These are phyloP conservation scores for Zygoascus sp. DNA, from an alignment of 1,139 yeast species.

Conservation along the genomic window DNA sequence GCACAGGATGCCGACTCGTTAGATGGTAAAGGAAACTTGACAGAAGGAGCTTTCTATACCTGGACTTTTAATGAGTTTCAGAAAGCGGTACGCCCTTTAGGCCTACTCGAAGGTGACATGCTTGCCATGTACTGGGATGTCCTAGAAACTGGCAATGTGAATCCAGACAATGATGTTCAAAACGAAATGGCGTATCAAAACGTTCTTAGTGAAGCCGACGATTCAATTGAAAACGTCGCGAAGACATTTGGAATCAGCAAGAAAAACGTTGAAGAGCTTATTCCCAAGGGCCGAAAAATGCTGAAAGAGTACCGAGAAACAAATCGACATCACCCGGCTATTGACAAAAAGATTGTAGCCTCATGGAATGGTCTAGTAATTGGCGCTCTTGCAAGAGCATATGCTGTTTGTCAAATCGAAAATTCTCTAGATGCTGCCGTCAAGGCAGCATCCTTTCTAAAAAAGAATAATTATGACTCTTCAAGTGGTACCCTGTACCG, in stretches of 20 bases:
- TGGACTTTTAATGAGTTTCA: slow-evolving; percentile 38
- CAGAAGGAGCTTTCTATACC: slow-evolving; percentile 38
- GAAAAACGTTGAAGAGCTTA: slow-evolving; percentile 21
- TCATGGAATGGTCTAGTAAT: slow-evolving; percentile 39
- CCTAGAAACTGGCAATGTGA: slow-evolving; percentile 37
- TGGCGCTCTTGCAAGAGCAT: slow-evolving; percentile 36
- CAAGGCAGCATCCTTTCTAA: slow-evolving; percentile 29
- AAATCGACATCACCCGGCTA: slow-evolving; percentile 30
- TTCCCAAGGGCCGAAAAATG: slow-evolving; percentile 25
- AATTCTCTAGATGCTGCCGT: slow-evolving; percentile 29
- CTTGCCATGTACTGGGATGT: slow-evolving; percentile 37
- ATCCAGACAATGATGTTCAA: slow-evolving; percentile 33
- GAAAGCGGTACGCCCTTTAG: slow-evolving; percentile 26
- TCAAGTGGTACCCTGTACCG: slow-evolving; percentile 23
- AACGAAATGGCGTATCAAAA: slow-evolving; percentile 33
- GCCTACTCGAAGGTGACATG: slow-evolving; percentile 33
- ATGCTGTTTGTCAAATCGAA: slow-evolving; percentile 19
- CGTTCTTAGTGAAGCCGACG: slow-evolving; percentile 28
- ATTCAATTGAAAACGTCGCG: slow-evolving; percentile 30
- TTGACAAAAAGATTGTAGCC: slow-evolving; percentile 35
- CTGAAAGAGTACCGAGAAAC: slow-evolving; percentile 29
- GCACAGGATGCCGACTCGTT: slow-evolving; percentile 37
- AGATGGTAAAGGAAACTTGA: slow-evolving; percentile 24
- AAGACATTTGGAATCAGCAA: slow-evolving; percentile 32
- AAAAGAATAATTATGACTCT: slow-evolving; percentile 24